These are phyloP conservation scores for Simmondsia chinensis DNA, from an alignment of 148 eudicot genomes.

Conservation along the genomic window DNA sequence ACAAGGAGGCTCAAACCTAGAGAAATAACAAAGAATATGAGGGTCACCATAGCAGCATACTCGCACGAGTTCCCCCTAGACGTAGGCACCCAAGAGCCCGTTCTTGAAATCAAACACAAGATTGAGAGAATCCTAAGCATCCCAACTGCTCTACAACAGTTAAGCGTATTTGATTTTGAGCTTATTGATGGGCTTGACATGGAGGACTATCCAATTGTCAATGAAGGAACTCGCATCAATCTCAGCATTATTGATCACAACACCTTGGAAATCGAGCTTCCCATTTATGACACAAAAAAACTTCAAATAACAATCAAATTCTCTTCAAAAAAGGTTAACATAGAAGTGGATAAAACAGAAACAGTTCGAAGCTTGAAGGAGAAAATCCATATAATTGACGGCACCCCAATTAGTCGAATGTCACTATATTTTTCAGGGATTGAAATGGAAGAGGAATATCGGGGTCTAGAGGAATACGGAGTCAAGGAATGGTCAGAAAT, in stretches of 20 bases:
- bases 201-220: conserved; percentile 72
- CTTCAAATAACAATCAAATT: conserved; percentile 45
- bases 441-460: conserved; percentile 69
- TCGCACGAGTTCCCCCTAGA: conserved; percentile 38
- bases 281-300: conserved; percentile 8
- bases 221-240: conserved; percentile 55
- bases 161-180: conserved; percentile 55
- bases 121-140: conserved; percentile 35
- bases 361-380: conserved; percentile 81
- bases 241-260: too few species aligned
- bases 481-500: conserved; percentile 45
- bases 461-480: conserved; percentile 51
- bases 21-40: conserved; percentile 40
- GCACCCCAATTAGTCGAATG: conserved; percentile 79
- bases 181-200: conserved; percentile 68
- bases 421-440: conserved; percentile 38
- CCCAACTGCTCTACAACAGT: conserved; percentile 48
- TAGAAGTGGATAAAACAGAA: conserved; percentile 62
- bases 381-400: conserved; percentile 81
- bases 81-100: conserved; percentile 41
- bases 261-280: too few species aligned
- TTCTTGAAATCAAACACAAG: conserved; percentile 58
- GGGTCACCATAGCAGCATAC: conserved; percentile 36
- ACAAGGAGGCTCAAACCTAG: too few species aligned
- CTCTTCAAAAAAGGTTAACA: conserved; percentile 35